Conservation (phyloP, 1,139 yeast species). For the Cylindricascospora bacillispora region DNA sequence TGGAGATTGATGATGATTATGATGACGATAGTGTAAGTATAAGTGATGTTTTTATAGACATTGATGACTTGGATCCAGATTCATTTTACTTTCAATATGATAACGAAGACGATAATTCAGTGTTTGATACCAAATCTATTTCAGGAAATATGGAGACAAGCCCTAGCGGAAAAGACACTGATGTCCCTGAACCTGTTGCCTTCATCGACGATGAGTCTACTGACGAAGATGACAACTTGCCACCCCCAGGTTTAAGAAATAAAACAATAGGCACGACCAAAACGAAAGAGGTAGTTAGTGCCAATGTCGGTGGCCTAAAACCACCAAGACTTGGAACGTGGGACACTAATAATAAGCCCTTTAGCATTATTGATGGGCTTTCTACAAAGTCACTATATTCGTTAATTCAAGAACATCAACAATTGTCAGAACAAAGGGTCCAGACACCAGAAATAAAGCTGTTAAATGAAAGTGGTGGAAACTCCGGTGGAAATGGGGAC, state of each 20-base stretch:
- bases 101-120: constrained; percentile 20
- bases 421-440: constrained; percentile 15
- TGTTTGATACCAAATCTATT: constrained; percentile 4
- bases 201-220: constrained; percentile 65
- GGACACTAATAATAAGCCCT: constrained; percentile 76
- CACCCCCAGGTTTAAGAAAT: constrained; percentile 46
- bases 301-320: constrained; percentile 69
- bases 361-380: constrained; percentile 87
- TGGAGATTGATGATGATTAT: constrained; percentile 7
- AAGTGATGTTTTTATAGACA: constrained; percentile 26
- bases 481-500: constrained; percentile 29
- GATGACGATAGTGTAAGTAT: constrained; percentile 23
- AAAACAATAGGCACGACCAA: constrained; percentile 53
- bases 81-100: constrained; percentile 26
- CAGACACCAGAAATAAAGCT: constrained; percentile 10
- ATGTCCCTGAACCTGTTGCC: constrained; percentile 15
- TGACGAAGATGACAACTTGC: constrained; percentile 73
- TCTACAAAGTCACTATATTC: constrained; percentile 68
- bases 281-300: constrained; percentile 76
- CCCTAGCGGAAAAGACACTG: constrained; percentile 3
- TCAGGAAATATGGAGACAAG: constrained; percentile 12
- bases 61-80: constrained; percentile 29
- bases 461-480: constrained; percentile 10
- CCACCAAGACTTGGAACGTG: constrained; percentile 93
- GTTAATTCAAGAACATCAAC: constrained; percentile 21